phyloP scores from a whole-genome alignment of 352 stramenopile species.

The Plasmopara muralis region DNA sequence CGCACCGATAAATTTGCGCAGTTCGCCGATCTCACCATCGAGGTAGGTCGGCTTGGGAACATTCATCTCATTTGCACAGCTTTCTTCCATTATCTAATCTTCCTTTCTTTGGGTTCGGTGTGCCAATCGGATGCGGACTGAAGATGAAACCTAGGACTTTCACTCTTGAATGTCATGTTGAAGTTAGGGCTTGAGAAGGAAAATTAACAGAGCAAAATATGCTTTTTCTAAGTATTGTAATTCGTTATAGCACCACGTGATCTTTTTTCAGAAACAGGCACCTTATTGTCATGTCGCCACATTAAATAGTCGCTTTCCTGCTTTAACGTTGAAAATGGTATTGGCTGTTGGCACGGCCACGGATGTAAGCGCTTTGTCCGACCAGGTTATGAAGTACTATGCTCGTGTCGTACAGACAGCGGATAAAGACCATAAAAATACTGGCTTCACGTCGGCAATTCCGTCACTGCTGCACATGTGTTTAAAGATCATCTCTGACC shows the following conservation, averaged over 20 bases:
- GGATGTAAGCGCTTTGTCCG: constrained; percentile 58
- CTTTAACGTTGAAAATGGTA: constrained; percentile 29
- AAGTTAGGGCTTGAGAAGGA: constrained; percentile 5
- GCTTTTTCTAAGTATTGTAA: no score
- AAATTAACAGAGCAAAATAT: no score
- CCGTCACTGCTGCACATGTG: constrained; percentile 66
- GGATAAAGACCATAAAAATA: constrained; percentile 22
- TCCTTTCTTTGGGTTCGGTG: constrained; percentile 20
- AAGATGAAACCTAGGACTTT: constrained; percentile 27
- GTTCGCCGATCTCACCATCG: constrained; percentile 45
- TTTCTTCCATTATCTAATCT: constrained; percentile 14
- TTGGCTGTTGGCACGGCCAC: constrained; percentile 56
- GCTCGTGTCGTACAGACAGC: constrained; percentile 36
- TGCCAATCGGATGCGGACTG: constrained; percentile 17
- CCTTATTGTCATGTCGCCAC: no score
- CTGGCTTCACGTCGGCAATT: constrained; percentile 11
- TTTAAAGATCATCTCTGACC: constrained; percentile 71
- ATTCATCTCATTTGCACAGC: background rate
- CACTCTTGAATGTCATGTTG: constrained; percentile 23
- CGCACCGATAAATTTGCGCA: constrained; percentile 64
- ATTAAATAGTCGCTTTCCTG: background rate
- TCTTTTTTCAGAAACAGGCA: no score
- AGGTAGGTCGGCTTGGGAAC: constrained; percentile 4
- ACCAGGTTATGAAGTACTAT: constrained; percentile 82
- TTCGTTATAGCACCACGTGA: no score